Evolutionary conservation across 2,329 filamentous ascomycete species (phyloP).

Genomic region (Fusarium bactridioides): DNA sequence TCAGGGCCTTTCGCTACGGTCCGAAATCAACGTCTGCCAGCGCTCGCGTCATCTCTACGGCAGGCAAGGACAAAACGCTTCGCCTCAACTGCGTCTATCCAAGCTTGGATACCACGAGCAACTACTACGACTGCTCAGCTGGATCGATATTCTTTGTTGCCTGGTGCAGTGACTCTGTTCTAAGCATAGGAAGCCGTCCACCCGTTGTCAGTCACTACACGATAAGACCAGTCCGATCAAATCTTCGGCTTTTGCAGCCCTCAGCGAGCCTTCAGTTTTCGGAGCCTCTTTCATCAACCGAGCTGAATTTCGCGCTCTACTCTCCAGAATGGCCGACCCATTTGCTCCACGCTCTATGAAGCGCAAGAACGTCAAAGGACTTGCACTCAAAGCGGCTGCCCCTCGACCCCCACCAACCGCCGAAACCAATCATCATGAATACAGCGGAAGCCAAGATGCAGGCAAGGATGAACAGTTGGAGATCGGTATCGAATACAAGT

Average conservation of each 20-base stretch:
- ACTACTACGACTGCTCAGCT: constrained; percentile 12
- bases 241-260: constrained; percentile 14
- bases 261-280: background rate
- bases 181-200: constrained; percentile 1
- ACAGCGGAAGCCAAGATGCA: constrained; percentile 65
- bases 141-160: constrained; percentile 6
- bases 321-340: constrained; percentile 64
- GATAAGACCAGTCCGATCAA: constrained; percentile 25
- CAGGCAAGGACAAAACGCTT: constrained; percentile 12
- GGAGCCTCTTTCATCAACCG: background rate
- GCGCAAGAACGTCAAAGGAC: constrained; percentile 98
- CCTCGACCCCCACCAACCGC: constrained; percentile 77
- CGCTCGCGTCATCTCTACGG: constrained; percentile 1
- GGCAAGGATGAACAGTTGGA: constrained; percentile 74
- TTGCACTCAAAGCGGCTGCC: constrained; percentile 82
- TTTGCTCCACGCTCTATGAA: constrained; percentile 86
- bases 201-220: constrained; percentile 15
- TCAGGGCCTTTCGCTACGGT: constrained; percentile 3
- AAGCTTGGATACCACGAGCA: constrained; percentile 13
- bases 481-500: constrained; percentile 96
- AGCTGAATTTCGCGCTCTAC: constrained; percentile 1
- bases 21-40: constrained; percentile 9
- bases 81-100: background rate
- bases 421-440: constrained; percentile 71
- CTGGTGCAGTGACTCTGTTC: background rate